Evolutionary conservation across 2,329 filamentous ascomycete genomes (phyloP), one percentile per base, ranked within the genome.

Genomic region (Microdochium bolleyi): DNA sequence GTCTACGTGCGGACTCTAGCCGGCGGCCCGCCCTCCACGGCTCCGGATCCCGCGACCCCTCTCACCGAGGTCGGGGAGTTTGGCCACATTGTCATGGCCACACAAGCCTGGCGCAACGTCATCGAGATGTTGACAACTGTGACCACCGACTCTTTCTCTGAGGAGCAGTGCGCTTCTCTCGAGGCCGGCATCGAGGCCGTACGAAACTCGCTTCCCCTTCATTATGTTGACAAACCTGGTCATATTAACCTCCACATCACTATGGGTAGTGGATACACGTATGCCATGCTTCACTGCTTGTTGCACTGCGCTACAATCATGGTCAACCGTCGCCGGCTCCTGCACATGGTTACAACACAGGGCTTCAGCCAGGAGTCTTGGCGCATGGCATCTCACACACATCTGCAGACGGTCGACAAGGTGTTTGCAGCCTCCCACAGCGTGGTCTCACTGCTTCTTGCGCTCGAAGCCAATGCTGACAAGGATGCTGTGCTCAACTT

Each of bases 241-340:
- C 80, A 84, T 66, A 80, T 83, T 62, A 79, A 76, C 60, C 69
- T 83, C 4, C 80, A 84, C 64, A 82, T 84, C 61, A 83, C 80
- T 21, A 83, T 83, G 80, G 80, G 80, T 34, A 82, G 79, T 48
- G 80, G 80, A 52, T 80, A 79, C 60, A 83, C 79, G 0, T 84
- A 80, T 61, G 79, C 80, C 56, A 81, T 84, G 77, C 73, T 84
- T 50, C 80, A 84, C 64, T 82, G 77, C 53, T 73, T 84, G 22
- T 70, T 84, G 21, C 79, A 83, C 62, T 83, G 79, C 59, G 77
- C 79, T 10, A 80, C 77, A 25, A 78, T 83, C 56, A 83, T 84
- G 63, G 77, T 83, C 49, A 79, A 82, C 61, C 78, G 80, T 9
- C 78, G 80, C 24, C 75, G 78, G 49, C 76, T 84, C 38, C 69